phyloP scores from a whole-genome alignment of 2,329 filamentous ascomycete species.

The Aureobasidium subglaciale region DNA sequence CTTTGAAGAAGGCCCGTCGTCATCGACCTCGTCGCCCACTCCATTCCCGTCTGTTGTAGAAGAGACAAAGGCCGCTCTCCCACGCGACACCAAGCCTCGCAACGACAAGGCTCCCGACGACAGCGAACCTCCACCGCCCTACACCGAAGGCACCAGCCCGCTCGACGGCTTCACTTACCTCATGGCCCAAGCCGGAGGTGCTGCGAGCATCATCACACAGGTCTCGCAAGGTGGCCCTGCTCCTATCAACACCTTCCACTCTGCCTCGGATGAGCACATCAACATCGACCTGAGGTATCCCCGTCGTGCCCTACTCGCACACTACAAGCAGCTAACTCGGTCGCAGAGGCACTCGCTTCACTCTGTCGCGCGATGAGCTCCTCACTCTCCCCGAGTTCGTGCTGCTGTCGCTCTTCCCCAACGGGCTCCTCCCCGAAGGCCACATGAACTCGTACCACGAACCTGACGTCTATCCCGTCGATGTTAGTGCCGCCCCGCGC shows the following conservation, averaged over 20 bases:
- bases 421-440: conserved; percentile 93
- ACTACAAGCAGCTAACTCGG: conserved; percentile 23
- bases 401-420: conserved; percentile 92
- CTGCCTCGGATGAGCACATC: conserved; percentile 86
- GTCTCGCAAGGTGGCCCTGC: conserved; percentile 85
- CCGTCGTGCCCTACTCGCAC: background rate
- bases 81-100: conserved; percentile 66
- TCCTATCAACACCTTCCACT: conserved; percentile 81
- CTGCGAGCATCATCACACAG: conserved; percentile 98
- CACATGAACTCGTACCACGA: conserved; percentile 92
- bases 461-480: conserved; percentile 90
- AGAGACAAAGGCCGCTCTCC: conserved; percentile 79
- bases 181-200: conserved; percentile 95
- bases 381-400: conserved; percentile 96
- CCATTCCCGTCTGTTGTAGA: conserved; percentile 44
- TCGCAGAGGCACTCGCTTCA: conserved; percentile 80
- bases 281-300: conserved; percentile 84
- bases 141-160: conserved; percentile 89
- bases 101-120: conserved; percentile 69
- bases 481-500: conserved; percentile 58
- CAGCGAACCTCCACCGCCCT: conserved; percentile 88
- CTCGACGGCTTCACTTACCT: conserved; percentile 89
- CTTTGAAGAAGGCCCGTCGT: conserved; percentile 37
- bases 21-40: conserved; percentile 37
- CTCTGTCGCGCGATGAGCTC: conserved; percentile 88